Evolutionary conservation across 176 grass and related monocot species (phyloP).

Genomic region (Carex pumila): DNA sequence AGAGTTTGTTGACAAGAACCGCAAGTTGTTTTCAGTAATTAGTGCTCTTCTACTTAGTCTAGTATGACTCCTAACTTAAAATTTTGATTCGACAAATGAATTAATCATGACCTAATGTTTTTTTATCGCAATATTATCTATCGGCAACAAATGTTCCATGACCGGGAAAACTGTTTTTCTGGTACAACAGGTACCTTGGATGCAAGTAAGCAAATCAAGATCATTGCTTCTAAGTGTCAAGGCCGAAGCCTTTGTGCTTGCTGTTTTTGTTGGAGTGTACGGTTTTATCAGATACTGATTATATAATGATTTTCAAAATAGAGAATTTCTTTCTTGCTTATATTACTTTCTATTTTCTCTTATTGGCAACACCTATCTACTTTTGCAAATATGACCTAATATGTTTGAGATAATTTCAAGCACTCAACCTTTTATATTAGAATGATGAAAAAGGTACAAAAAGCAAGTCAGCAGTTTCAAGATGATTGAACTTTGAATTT

Average conservation of each 20-base stretch:
- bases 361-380: not conserved
- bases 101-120: not conserved
- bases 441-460: not conserved
- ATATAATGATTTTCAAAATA: not conserved
- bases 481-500: not conserved
- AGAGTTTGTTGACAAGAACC: slow-evolving; percentile 73
- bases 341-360: not conserved
- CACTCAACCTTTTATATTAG: not conserved
- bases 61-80: slow-evolving; percentile 40
- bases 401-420: not conserved
- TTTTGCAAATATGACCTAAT: not conserved
- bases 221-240: slow-evolving; percentile 65
- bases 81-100: slow-evolving; percentile 19
- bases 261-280: slow-evolving; percentile 66
- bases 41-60: slow-evolving; percentile 82
- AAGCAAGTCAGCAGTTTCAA: not conserved
- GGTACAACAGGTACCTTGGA: slow-evolving; percentile 82
- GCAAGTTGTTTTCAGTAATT: slow-evolving; percentile 60
- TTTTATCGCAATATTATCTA: not conserved
- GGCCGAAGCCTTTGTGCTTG: slow-evolving; percentile 52
- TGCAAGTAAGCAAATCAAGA: slow-evolving; percentile 98
- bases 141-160: not conserved
- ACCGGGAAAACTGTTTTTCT: not conserved
- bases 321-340: not conserved
- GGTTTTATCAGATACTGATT: slow-evolving; percentile 14